Conservation (phyloP, 352 stramenopile genomes). For the Phytopythium litorale region DNA sequence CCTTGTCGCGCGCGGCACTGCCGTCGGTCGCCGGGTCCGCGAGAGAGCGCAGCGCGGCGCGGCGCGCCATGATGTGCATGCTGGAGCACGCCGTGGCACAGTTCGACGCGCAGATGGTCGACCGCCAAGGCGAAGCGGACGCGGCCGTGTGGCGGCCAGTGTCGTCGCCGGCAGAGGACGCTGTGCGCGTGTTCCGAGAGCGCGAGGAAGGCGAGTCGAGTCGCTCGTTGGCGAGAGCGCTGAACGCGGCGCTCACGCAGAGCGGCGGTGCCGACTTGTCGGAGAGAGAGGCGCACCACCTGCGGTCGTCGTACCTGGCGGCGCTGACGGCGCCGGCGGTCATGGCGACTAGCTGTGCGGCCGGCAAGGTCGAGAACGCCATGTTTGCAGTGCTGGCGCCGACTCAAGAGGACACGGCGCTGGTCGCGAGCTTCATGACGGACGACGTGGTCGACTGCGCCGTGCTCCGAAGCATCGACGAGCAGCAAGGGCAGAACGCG, state of each 20-base stretch:
- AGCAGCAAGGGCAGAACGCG: constrained; percentile 12
- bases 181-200: constrained; percentile 19
- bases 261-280: not conserved
- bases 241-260: constrained; percentile 3
- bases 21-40: constrained; percentile 14
- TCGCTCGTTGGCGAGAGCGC: constrained; percentile 5
- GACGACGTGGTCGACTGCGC: constrained; percentile 37
- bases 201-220: constrained; percentile 13
- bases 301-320: constrained; percentile 8
- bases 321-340: constrained; percentile 23
- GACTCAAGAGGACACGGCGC: constrained; percentile 42
- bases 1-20: constrained; percentile 26
- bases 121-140: constrained; percentile 16
- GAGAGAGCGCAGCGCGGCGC: constrained; percentile 15
- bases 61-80: constrained; percentile 27
- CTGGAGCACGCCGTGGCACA: constrained; percentile 17
- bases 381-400: constrained; percentile 34
- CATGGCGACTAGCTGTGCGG: constrained; percentile 27
- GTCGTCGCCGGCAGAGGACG: constrained; percentile 8
- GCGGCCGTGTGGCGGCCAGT: constrained; percentile 19
- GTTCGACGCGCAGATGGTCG: constrained; percentile 22
- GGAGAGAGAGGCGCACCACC: constrained; percentile 1
- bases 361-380: constrained; percentile 33
- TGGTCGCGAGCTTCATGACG: constrained; percentile 40
- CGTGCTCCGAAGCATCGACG: constrained; percentile 17